These are phyloP conservation scores for Ceratopteris richardii DNA, from an alignment of 75 land plant species.

Conservation along the genomic window DNA sequence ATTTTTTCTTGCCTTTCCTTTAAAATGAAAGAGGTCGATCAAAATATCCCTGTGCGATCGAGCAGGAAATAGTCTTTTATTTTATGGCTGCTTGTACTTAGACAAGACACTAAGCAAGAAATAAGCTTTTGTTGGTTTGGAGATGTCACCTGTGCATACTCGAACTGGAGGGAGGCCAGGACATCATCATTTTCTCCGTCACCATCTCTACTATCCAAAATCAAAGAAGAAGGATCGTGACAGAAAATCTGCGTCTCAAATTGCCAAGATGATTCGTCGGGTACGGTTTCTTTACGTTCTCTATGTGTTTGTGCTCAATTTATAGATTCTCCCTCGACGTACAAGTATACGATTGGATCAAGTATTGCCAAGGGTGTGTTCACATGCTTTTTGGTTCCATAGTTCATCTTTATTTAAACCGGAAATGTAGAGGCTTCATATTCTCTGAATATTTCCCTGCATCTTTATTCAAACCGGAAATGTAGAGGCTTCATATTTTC, in stretches of 20 bases:
- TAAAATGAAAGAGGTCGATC: no score
- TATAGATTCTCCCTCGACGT: background rate
- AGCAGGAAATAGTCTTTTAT: no score
- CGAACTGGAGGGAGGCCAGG: background rate
- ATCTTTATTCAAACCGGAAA: background rate
- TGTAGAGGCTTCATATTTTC: background rate
- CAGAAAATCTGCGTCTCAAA: background rate
- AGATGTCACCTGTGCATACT: conserved; percentile 9
- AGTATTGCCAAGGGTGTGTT: no score
- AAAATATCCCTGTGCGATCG: no score
- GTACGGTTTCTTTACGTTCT: background rate
- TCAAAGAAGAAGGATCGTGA: conserved; percentile 4
- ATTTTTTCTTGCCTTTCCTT: no score
- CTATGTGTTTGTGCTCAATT: background rate
- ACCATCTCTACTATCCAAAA: conserved; percentile 1
- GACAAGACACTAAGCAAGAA: no score
- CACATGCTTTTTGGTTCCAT: no score
- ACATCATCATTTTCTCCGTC: conserved; percentile 1
- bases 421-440: no score
- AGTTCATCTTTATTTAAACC: no score
- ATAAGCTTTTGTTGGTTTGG: no score
- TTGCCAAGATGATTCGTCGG: conserved; percentile 6
- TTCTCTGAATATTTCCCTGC: background rate
- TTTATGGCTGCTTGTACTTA: no score
- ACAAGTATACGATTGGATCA: background rate